Evolutionary conservation across 345 rosid species (phyloP).

Genomic region (Dimocarpus longan): DNA sequence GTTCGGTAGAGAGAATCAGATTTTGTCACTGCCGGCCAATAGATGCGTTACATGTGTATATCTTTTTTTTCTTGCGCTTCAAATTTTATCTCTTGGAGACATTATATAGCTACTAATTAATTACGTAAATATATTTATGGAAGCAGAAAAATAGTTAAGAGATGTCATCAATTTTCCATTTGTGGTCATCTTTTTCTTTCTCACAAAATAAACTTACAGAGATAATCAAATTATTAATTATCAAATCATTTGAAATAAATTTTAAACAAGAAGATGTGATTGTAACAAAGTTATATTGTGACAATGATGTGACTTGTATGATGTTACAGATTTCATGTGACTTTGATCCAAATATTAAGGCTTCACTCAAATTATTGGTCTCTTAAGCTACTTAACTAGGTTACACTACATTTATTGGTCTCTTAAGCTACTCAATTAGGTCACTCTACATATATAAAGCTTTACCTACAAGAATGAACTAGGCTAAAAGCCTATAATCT

Average conservation of each 20-base stretch:
- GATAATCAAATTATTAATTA: no score
- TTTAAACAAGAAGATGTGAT: no score
- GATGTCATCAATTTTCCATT: neutral
- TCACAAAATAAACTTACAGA: no score
- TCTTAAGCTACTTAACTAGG: neutral
- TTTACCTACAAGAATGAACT: no score
- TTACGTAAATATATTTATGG: slow-evolving; percentile 7
- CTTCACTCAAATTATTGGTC: neutral
- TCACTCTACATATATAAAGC: no score
- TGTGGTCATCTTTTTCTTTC: neutral
- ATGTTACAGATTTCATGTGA: no score
- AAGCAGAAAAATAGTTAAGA: neutral
- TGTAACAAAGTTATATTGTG: no score
- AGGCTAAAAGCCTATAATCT: no score
- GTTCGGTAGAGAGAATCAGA: slow-evolving; percentile 26
- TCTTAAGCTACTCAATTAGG: neutral
- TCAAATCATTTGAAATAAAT: no score
- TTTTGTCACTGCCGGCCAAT: slow-evolving; percentile 40
- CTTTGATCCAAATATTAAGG: no score
- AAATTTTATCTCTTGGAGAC: slow-evolving; percentile 11
- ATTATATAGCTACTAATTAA: slow-evolving; percentile 11
- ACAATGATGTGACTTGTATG: no score
- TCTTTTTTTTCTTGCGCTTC: neutral
- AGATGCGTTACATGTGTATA: slow-evolving; percentile 31
- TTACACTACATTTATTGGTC: neutral